phyloP scores from a whole-genome alignment of 2,329 filamentous ascomycete genomes.

The Fusarium liriodendri region DNA sequence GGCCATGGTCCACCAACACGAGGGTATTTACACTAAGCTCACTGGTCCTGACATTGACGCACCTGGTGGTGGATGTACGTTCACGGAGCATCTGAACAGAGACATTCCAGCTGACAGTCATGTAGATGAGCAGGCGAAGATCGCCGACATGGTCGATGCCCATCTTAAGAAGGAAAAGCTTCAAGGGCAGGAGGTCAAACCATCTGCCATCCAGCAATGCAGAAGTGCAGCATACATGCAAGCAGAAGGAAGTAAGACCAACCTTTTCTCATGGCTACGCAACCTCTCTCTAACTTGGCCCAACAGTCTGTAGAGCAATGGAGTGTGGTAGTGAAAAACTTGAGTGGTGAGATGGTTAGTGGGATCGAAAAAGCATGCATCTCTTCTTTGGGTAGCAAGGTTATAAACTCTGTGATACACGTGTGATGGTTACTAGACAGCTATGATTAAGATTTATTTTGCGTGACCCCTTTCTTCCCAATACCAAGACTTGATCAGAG shows the following conservation, averaged over 20 bases:
- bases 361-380: neutral
- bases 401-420: neutral
- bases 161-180: neutral
- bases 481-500: neutral
- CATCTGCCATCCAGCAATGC: neutral
- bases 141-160: neutral
- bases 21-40: neutral
- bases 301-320: neutral
- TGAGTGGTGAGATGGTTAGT: neutral
- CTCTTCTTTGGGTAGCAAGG: neutral
- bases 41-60: neutral
- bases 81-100: no score
- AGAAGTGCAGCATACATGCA: neutral
- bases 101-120: neutral
- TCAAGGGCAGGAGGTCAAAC: neutral
- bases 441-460: neutral
- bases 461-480: neutral
- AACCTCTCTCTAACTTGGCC: neutral
- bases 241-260: neutral
- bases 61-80: neutral
- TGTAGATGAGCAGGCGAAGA: neutral
- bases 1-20: neutral
- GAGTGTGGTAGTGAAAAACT: neutral
- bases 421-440: neutral
- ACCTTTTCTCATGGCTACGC: neutral